Conservation (phyloP, 352 stramenopile genomes). For the Aphanomyces astaci region DNA sequence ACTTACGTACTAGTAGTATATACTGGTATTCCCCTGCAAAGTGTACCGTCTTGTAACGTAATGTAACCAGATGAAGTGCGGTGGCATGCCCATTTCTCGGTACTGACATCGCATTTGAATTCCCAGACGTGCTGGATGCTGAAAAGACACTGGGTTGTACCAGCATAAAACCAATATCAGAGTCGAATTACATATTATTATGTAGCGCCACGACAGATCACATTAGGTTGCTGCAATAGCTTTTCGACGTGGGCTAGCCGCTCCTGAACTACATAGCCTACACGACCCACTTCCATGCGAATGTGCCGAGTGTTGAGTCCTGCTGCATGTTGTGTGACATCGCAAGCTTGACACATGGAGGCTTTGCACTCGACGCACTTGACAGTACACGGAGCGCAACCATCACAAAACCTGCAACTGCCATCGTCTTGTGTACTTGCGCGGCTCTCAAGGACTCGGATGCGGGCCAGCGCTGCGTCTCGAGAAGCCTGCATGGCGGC, state of each 20-base stretch:
- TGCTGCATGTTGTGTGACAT: not conserved
- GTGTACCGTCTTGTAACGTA: too few relatives aligned
- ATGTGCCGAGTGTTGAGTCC: not conserved
- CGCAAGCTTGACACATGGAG: not conserved
- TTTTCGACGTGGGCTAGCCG: not conserved
- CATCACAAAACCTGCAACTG: not conserved
- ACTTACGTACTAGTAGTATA: too few relatives aligned
- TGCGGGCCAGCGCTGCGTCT: not conserved
- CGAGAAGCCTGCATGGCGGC: not conserved
- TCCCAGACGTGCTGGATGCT: too few relatives aligned
- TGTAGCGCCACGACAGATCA: too few relatives aligned
- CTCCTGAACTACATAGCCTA: not conserved
- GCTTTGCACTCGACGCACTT: constrained; percentile 9
- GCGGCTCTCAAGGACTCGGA: not conserved
- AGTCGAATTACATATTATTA: too few relatives aligned
- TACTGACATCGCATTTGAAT: too few relatives aligned
- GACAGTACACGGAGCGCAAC: not conserved
- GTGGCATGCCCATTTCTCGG: too few relatives aligned
- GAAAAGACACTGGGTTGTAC: too few relatives aligned
- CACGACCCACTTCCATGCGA: not conserved
- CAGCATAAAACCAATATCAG: too few relatives aligned
- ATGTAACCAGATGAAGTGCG: too few relatives aligned
- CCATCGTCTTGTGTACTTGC: not conserved
- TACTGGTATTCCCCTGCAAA: too few relatives aligned
- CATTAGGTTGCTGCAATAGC: not conserved